A percentile compares a stretch with the other conserved stretches of the same genome.
Evolutionary conservation across 306 rosid genomes (phyloP).

Genomic region (Calophaca sinica): DNA sequence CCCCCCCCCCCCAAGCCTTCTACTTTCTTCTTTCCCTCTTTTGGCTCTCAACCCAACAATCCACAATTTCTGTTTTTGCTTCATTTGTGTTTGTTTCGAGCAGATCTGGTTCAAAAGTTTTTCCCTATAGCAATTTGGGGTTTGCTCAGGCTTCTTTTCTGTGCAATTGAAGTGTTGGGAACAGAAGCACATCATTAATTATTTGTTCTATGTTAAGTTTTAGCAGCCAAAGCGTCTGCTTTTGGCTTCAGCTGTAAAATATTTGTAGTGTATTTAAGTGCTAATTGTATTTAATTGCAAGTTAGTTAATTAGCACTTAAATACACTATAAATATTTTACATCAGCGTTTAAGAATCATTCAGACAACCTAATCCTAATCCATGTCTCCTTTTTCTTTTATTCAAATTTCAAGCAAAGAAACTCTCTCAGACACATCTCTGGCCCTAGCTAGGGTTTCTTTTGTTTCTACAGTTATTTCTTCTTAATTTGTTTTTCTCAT

Average conservation of each 20-base stretch:
- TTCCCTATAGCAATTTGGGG: conserved; percentile 24
- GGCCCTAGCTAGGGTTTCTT: conserved; percentile 46
- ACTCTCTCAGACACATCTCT: too few species aligned
- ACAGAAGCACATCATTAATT: conserved; percentile 14
- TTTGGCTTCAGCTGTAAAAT: too few species aligned
- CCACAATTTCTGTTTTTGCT: conserved; percentile 34
- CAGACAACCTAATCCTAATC: conserved; percentile 18
- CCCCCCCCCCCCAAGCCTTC: conserved; percentile 25
- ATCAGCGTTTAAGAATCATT: conserved; percentile 41
- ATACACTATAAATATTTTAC: too few species aligned
- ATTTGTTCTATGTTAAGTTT: conserved; percentile 7
- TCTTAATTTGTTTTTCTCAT: neutral
- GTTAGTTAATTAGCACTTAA: too few species aligned
- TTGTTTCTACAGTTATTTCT: neutral
- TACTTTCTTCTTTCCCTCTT: conserved; percentile 42
- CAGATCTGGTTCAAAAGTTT: conserved; percentile 51
- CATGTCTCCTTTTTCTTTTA: conserved; percentile 35
- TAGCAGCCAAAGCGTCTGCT: conserved; percentile 16
- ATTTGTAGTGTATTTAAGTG: too few species aligned
- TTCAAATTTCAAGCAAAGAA: too few species aligned
- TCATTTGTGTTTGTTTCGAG: conserved; percentile 23
- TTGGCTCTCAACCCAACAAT: conserved; percentile 24
- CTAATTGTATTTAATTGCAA: too few species aligned
- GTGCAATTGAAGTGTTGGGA: conserved; percentile 36
- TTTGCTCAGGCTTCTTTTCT: conserved; percentile 30